These are phyloP conservation scores for Coemansia furcata DNA, from an alignment of 192 early-diverging fungal species.

Conservation along the genomic window DNA sequence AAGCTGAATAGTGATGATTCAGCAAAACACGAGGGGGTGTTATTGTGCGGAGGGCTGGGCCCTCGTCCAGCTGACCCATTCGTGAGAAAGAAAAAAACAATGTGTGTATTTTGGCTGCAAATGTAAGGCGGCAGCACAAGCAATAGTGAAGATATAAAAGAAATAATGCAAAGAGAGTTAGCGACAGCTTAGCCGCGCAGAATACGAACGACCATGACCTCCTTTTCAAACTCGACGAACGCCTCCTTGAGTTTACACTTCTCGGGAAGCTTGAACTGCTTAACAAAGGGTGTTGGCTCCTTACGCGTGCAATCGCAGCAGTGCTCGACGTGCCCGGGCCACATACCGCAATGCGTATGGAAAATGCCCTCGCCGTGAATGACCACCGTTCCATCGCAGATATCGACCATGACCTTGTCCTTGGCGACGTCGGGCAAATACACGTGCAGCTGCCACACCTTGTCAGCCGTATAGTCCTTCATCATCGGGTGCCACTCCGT, in stretches of 20 bases:
- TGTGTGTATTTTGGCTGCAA: background rate
- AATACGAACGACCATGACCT: slow-evolving; percentile 50
- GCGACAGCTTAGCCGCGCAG: slow-evolving; percentile 21
- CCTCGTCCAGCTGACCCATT: background rate
- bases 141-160: background rate
- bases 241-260: slow-evolving; percentile 45
- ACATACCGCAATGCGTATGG: slow-evolving; percentile 53
- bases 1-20: background rate
- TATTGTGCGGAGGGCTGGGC: background rate
- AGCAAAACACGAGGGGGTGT: background rate
- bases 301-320: slow-evolving; percentile 51
- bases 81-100: slow-evolving; percentile 3
- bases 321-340: slow-evolving; percentile 51
- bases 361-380: slow-evolving; percentile 50
- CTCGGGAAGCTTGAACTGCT: slow-evolving; percentile 35
- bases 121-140: background rate
- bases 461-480: slow-evolving; percentile 52
- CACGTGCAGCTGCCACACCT: slow-evolving; percentile 53
- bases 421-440: slow-evolving; percentile 47
- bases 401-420: slow-evolving; percentile 51
- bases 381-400: slow-evolving; percentile 30
- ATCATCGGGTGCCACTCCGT: slow-evolving; percentile 46
- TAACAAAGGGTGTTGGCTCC: slow-evolving; percentile 44
- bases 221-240: slow-evolving; percentile 49
- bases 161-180: background rate